These are phyloP conservation scores for Solanum chiquidenum DNA, from an alignment of 257 asterid species.

Conservation along the genomic window DNA sequence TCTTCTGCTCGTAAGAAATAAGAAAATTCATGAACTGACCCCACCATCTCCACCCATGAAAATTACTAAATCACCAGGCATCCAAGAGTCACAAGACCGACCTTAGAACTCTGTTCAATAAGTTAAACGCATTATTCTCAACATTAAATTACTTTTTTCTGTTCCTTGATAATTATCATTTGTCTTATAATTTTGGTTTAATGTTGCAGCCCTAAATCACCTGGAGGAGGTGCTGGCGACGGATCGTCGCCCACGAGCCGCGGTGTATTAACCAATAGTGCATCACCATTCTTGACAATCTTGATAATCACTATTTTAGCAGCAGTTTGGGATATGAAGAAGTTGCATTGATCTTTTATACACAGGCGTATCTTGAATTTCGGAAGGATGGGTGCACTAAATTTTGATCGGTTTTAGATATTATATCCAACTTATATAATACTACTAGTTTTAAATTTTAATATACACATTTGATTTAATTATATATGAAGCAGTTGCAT, in stretches of 20 bases:
- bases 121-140: not conserved
- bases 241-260: conserved; percentile 23
- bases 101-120: not conserved
- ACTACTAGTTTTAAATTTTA: not conserved
- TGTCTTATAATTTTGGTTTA: not conserved
- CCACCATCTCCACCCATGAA: not conserved
- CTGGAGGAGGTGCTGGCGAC: conserved; percentile 25
- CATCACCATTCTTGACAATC: not conserved
- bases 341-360: not conserved
- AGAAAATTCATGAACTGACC: not conserved
- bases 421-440: not conserved
- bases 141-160: not conserved
- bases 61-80: not conserved
- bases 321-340: conserved; percentile 7
- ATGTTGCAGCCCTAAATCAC: conserved; percentile 43
- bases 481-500: not conserved
- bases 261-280: not conserved
- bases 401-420: no score
- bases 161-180: not conserved
- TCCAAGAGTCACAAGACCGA: not conserved
- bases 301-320: not conserved
- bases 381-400: not conserved
- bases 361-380: not conserved
- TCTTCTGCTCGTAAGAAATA: not conserved
- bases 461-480: not conserved